phyloP scores from a whole-genome alignment of 2,329 filamentous ascomycete genomes.

The Verticillium klebahnii region DNA sequence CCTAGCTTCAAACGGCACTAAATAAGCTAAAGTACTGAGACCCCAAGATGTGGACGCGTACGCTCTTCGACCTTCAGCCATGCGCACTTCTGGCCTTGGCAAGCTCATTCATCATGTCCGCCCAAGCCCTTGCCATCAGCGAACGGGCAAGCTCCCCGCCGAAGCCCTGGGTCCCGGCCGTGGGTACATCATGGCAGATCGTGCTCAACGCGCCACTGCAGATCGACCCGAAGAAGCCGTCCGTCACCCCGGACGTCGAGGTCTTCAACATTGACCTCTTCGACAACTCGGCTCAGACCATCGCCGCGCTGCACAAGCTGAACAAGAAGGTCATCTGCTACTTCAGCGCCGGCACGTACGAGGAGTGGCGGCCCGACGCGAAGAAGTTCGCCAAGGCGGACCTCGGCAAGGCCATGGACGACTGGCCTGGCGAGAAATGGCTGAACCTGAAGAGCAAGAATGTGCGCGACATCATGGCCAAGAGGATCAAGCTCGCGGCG shows the following conservation, averaged over 20 bases:
- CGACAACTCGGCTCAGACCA: constrained; percentile 39
- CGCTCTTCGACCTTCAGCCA: not conserved
- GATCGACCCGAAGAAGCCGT: constrained; percentile 32
- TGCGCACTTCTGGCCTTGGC: not conserved
- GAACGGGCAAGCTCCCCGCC: not conserved
- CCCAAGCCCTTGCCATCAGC: not conserved
- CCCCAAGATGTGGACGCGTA: not conserved
- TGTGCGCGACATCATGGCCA: constrained; percentile 61
- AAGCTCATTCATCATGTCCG: not conserved
- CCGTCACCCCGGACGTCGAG: constrained; percentile 39
- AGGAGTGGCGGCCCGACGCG: constrained; percentile 57
- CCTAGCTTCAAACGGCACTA: not conserved
- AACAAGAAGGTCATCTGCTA: constrained; percentile 68
- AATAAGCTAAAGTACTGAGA: not conserved
- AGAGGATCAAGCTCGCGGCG: constrained; percentile 54
- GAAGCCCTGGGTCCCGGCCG: constrained; percentile 45
- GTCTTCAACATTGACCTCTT: constrained; percentile 49
- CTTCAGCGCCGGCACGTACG: constrained; percentile 67
- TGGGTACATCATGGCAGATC: constrained; percentile 57
- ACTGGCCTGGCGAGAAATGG: constrained; percentile 66
- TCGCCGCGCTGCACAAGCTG: constrained; percentile 52
- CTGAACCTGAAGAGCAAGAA: constrained; percentile 51
- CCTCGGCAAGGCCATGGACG: constrained; percentile 52
- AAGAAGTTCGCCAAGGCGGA: constrained; percentile 49
- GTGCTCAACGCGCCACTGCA: constrained; percentile 41